Base-by-base conservation (phyloP, 2,329 filamentous ascomycete species). In the Cladophialophora exuberans region DNA sequence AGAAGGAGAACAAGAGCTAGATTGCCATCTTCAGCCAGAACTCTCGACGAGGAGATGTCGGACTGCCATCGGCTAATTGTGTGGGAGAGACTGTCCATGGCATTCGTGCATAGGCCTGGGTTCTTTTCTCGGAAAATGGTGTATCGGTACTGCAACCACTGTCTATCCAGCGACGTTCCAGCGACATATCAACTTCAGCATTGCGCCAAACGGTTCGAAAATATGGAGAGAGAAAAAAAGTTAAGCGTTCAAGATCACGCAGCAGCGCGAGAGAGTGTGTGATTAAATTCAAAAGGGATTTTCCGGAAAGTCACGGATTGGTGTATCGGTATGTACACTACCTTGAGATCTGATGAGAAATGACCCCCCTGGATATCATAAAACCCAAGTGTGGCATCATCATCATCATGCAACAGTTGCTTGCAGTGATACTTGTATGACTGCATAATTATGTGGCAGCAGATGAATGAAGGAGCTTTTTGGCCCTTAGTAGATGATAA, bases 1-100 rank as follows among this genome's bases (percentile, higher is more conserved):
- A 54, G 20, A 52, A 52, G 22, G 52, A n/a, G 22, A 42, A 13
- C 39, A 42, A 59, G 54, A 57, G 51, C 54, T 62, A 54, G 44
- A 52, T 47, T 6, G 25, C 20, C 17, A 26, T 33, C 18, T 17
- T 6, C 18, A 28, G 23, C 17, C 47, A 13, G 11, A 20, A 15
- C 35, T 42, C 25, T 31, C 30, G 23, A 20, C 44, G 25, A 9
- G 42, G 5, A 5, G 33, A 13, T 31, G 47, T 11, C 22, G 10
- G 26, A 41, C n/a, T n/a, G n/a, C n/a, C n/a, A n/a, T n/a, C n/a
- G n/a, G n/a, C n/a, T n/a, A n/a, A 20, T 15, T 18, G 7, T 10
- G 18, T 17, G 33, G 46, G 35, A 15, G 35, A 23, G 7, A 6
- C 23, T n/a, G 11, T 31, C 35, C 43, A 25, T 50, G 36, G 45